These are phyloP conservation scores for Xylaria curta DNA, from an alignment of 495 filamentous ascomycete species.

Conservation along the genomic window DNA sequence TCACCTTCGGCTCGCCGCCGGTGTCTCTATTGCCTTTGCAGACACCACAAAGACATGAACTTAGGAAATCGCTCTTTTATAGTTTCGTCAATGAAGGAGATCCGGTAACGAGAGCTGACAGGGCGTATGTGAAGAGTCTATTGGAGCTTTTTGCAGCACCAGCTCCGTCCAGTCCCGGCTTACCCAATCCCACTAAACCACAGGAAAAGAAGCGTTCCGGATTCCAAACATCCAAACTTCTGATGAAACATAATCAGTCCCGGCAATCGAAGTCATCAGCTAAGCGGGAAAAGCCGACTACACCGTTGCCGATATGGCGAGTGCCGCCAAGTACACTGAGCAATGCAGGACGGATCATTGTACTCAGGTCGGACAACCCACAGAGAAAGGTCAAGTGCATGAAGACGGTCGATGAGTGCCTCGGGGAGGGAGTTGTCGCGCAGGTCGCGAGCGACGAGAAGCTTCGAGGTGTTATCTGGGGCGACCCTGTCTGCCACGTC, in stretches of 20 bases:
- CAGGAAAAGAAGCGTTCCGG: slow-evolving; percentile 37
- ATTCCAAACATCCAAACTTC: slow-evolving; percentile 38
- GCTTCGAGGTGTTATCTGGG: slow-evolving; percentile 72
- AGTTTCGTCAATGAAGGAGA: slow-evolving; percentile 86
- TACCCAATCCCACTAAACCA: neutral
- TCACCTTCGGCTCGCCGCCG: slow-evolving; percentile 83
- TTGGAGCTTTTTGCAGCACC: slow-evolving; percentile 72
- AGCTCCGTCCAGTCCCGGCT: slow-evolving; percentile 47
- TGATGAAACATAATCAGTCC: slow-evolving; percentile 27
- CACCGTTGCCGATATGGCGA: slow-evolving; percentile 58
- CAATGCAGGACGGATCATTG: slow-evolving; percentile 69
- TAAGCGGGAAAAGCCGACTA: slow-evolving; percentile 32
- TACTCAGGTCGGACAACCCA: slow-evolving; percentile 58
- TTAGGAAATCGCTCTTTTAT: slow-evolving; percentile 71
- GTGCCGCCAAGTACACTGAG: slow-evolving; percentile 68
- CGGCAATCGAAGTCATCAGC: slow-evolving; percentile 29
- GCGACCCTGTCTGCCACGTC: slow-evolving; percentile 77
- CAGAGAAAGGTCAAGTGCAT: slow-evolving; percentile 40
- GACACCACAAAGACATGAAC: slow-evolving; percentile 55
- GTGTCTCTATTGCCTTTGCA: slow-evolving; percentile 71
- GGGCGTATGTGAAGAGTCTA: slow-evolving; percentile 71
- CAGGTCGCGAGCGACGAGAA: slow-evolving; percentile 68
- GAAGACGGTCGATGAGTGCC: slow-evolving; percentile 48
- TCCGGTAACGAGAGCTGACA: slow-evolving; percentile 77
- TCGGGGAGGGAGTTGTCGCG: slow-evolving; percentile 63